phyloP scores from a whole-genome alignment of 129 eudicot genomes.

The Sambucus nigra region DNA sequence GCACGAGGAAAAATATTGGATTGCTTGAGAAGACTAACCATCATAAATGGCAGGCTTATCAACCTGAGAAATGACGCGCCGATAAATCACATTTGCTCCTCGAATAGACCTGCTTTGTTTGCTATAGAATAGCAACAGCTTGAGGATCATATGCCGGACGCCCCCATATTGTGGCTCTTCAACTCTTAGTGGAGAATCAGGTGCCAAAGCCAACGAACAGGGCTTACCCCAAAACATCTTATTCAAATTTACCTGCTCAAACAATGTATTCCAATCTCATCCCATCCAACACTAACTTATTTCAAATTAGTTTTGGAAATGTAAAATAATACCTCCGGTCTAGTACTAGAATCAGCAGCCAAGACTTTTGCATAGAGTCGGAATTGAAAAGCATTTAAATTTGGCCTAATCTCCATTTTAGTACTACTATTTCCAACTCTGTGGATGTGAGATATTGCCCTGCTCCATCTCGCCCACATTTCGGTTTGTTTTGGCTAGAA shows the following conservation, averaged over 20 bases:
- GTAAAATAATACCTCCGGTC: constrained; percentile 13
- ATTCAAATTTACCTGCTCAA: constrained; percentile 37
- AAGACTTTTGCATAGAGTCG: constrained; percentile 30
- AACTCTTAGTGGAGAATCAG: constrained; percentile 46
- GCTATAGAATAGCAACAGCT: constrained; percentile 70
- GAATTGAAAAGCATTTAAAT: constrained; percentile 1
- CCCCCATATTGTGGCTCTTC: constrained; percentile 75
- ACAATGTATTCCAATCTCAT: not conserved
- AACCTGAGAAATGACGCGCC: too few species aligned
- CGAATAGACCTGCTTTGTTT: constrained; percentile 83
- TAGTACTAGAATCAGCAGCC: constrained; percentile 10
- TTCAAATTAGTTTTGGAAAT: not conserved
- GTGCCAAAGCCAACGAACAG: constrained; percentile 48
- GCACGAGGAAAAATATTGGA: too few species aligned
- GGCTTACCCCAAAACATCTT: constrained; percentile 58
- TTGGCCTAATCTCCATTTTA: constrained; percentile 4
- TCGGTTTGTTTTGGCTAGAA: too few species aligned
- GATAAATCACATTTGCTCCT: constrained; percentile 66
- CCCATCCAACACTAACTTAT: not conserved
- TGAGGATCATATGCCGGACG: constrained; percentile 45
- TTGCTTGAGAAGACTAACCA: constrained; percentile 57
- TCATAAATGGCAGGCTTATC: too few species aligned
- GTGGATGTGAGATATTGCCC: constrained; percentile 8
- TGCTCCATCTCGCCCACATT: constrained; percentile 31
- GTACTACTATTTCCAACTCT: constrained; percentile 13